Evolutionary conservation across 2,329 filamentous ascomycete species (phyloP).

Genomic region (Aspergillus sergii): DNA sequence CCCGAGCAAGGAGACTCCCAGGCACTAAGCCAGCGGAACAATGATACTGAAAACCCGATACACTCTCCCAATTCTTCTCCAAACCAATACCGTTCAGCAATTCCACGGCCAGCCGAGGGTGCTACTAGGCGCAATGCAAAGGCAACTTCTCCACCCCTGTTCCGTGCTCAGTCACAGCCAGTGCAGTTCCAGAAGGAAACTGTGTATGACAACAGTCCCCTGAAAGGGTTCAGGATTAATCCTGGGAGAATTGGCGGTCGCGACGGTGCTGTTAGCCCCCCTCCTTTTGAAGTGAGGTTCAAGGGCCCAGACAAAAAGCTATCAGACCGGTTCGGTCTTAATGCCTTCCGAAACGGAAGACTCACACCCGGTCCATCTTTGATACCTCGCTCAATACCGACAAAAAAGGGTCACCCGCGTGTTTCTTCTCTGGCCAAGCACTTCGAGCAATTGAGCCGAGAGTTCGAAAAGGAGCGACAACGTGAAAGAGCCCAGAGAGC

Average conservation of each 20-base stretch:
- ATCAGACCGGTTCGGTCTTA: conserved; percentile 70
- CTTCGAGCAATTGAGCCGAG: conserved; percentile 93
- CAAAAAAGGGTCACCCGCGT: conserved; percentile 70
- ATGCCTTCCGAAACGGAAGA: conserved; percentile 62
- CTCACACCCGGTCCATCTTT: conserved; percentile 62
- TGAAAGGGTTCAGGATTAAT: conserved; percentile 26
- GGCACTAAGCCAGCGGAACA: conserved; percentile 16
- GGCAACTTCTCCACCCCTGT: conserved; percentile 49
- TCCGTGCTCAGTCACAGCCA: conserved; percentile 57
- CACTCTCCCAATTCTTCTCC: conserved; percentile 24
- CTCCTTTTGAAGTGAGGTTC: conserved; percentile 32
- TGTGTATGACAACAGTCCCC: conserved; percentile 20
- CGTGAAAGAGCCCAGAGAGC: conserved; percentile 80
- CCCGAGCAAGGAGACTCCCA: conserved; percentile 17
- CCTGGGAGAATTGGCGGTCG: conserved; percentile 25
- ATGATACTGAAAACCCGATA: conserved; percentile 14
- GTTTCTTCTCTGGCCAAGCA: conserved; percentile 93
- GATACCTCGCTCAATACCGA: conserved; percentile 82
- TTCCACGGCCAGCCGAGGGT: conserved; percentile 43
- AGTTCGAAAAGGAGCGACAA: conserved; percentile 93
- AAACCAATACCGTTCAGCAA: conserved; percentile 37
- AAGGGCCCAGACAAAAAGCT: conserved; percentile 71
- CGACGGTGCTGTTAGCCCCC: conserved; percentile 26
- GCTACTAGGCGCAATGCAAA: conserved; percentile 39
- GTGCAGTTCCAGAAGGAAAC: conserved; percentile 38